Conservation (phyloP, 1,139 yeast species). For the Pneumocystis wakefieldiae region DNA sequence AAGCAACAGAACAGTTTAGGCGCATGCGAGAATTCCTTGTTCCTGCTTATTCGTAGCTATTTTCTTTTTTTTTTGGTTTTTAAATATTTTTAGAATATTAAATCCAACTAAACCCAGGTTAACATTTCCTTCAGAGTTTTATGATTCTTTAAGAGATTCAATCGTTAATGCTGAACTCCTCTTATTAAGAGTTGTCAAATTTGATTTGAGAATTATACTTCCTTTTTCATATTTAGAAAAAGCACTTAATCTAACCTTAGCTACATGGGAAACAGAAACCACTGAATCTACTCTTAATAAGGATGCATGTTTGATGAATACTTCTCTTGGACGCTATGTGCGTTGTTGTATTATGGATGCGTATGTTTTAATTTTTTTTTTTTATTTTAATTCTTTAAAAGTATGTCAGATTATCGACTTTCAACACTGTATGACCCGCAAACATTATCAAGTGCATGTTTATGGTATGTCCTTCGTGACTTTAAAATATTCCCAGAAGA, state of each 20-base stretch:
- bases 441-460: not conserved
- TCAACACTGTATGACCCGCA: not conserved
- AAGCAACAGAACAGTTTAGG: constrained; percentile 14
- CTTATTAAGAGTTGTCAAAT: constrained; percentile 13
- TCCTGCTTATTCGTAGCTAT: constrained; percentile 13
- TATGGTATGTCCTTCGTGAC: not conserved
- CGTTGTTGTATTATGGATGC: not conserved
- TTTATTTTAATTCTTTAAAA: not conserved
- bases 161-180: constrained; percentile 13
- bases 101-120: constrained; percentile 9
- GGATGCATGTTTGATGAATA: not conserved
- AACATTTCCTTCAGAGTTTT: constrained; percentile 13
- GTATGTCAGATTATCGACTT: not conserved
- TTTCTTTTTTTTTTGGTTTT: not conserved
- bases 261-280: not conserved
- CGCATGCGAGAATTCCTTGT: constrained; percentile 15
- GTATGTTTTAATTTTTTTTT: not conserved
- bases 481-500: not conserved
- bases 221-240: constrained; percentile 7
- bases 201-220: constrained; percentile 6
- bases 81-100: constrained; percentile 5
- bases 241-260: not conserved
- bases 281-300: not conserved
- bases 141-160: constrained; percentile 15
- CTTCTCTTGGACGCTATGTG: not conserved